These are phyloP conservation scores for Ogataea paradorogensis DNA, from an alignment of 805 yeast genomes.

Conservation along the genomic window DNA sequence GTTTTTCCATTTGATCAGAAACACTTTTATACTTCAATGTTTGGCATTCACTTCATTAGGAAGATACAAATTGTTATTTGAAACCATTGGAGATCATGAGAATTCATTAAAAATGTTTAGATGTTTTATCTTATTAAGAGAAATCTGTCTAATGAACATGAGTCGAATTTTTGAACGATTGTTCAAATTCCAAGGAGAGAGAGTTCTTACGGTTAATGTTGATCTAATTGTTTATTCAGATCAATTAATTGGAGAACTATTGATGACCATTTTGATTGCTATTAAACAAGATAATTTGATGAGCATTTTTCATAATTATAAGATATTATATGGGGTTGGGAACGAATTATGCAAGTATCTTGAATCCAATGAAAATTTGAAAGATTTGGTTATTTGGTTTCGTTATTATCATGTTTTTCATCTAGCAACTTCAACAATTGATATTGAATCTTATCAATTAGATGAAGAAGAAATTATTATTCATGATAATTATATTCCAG, in stretches of 20 bases:
- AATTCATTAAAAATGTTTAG: slow-evolving; percentile 23
- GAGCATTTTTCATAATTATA: slow-evolving; percentile 28
- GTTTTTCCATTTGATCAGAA: slow-evolving; percentile 22
- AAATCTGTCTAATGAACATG: slow-evolving; percentile 23
- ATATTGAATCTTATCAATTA: slow-evolving; percentile 45
- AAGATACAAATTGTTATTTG: slow-evolving; percentile 25
- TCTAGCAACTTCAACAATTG: slow-evolving; percentile 49
- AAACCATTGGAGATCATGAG: slow-evolving; percentile 28
- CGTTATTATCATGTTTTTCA: slow-evolving; percentile 37
- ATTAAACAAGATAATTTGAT: slow-evolving; percentile 31
- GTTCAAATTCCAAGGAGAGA: slow-evolving; percentile 11
- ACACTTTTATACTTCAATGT: slow-evolving; percentile 26
- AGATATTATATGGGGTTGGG: slow-evolving; percentile 25
- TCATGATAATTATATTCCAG: slow-evolving; percentile 27
- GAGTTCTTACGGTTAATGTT: slow-evolving; percentile 7
- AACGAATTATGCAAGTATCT: slow-evolving; percentile 22
- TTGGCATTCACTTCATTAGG: slow-evolving; percentile 26
- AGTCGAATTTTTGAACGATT: slow-evolving; percentile 21
- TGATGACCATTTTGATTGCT: slow-evolving; percentile 27
- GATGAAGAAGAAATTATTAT: slow-evolving; percentile 30
- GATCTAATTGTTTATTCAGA: slow-evolving; percentile 19
- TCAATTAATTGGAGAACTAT: slow-evolving; percentile 27
- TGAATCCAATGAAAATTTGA: slow-evolving; percentile 18
- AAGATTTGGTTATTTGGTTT: slow-evolving; percentile 29
- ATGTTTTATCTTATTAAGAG: slow-evolving; percentile 28